A percentile compares a stretch with the other conserved stretches of the same genome.
These are phyloP conservation scores for Chytriomyces hyalinus DNA, from an alignment of 192 early-diverging fungal genomes.

Conservation along the genomic window DNA sequence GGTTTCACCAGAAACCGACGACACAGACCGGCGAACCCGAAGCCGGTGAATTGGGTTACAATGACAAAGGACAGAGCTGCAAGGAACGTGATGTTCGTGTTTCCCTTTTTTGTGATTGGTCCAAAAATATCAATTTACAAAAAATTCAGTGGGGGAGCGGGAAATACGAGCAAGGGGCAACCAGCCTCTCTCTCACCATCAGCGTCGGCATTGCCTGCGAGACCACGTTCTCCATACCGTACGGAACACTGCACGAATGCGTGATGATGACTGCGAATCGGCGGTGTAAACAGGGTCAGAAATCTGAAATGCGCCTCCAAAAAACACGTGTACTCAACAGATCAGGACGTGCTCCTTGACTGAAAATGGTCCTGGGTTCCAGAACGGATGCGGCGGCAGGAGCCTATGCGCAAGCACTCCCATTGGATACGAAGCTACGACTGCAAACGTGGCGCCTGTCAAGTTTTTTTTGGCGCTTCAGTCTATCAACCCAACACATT, in stretches of 20 bases:
- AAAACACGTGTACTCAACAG: not conserved
- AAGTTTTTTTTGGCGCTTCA: not conserved
- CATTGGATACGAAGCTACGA: constrained; percentile 71
- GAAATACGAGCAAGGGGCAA: too few relatives aligned
- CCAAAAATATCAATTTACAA: too few relatives aligned
- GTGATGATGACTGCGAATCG: constrained; percentile 60
- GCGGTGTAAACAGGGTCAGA: too few relatives aligned
- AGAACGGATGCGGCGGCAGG: not conserved
- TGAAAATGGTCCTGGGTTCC: constrained; percentile 81
- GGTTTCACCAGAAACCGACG: constrained; percentile 85
- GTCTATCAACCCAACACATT: not conserved
- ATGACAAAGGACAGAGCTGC: constrained; percentile 8
- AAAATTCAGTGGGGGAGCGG: too few relatives aligned
- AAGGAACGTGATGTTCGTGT: constrained; percentile 6
- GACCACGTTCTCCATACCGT: constrained; percentile 48
- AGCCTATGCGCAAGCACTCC: constrained; percentile 67
- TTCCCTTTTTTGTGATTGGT: not conserved
- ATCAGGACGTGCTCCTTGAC: constrained; percentile 85
- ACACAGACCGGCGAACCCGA: constrained; percentile 69
- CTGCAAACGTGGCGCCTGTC: constrained; percentile 62
- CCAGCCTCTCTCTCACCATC: too few relatives aligned
- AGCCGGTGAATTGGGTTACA: constrained; percentile 62
- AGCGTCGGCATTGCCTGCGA: too few relatives aligned
- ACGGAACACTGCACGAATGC: constrained; percentile 63
- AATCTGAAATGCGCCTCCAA: too few relatives aligned